Conservation (phyloP, 2,329 filamentous ascomycete genomes). For the Exophiala sideris region DNA sequence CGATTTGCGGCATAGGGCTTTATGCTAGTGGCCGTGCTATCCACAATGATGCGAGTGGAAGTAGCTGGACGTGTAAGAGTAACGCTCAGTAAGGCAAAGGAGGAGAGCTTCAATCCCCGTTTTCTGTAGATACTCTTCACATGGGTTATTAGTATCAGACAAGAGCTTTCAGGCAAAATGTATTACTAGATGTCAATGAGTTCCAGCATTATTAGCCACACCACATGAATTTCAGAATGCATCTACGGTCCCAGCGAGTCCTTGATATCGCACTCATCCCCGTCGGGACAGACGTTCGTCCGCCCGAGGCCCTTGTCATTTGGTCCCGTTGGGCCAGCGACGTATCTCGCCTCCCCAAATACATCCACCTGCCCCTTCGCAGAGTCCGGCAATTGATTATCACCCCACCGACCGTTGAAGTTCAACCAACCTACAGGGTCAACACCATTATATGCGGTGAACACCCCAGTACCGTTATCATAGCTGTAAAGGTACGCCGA, state of each 20-base stretch:
- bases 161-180: too few species aligned
- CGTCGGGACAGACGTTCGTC: conserved; percentile 52
- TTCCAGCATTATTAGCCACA: neutral
- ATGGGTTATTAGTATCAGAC: too few species aligned
- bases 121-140: too few species aligned
- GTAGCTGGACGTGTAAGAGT: conserved; percentile 40
- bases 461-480: conserved; percentile 39
- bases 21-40: conserved; percentile 42
- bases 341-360: conserved; percentile 56
- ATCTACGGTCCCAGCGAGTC: conserved; percentile 4
- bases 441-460: conserved; percentile 45
- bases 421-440: conserved; percentile 55
- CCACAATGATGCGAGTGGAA: conserved; percentile 32
- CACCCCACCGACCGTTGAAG: conserved; percentile 61
- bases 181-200: too few species aligned
- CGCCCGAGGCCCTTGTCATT: conserved; percentile 57
- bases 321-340: conserved; percentile 59
- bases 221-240: neutral
- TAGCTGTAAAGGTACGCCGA: conserved; percentile 57
- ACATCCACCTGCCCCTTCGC: conserved; percentile 40
- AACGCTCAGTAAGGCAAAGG: conserved; percentile 27
- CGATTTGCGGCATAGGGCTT: conserved; percentile 38
- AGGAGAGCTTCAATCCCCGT: too few species aligned
- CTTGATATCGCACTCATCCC: conserved; percentile 12
- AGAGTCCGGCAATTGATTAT: conserved; percentile 54